Evolutionary conservation across 2,329 filamentous ascomycete species (phyloP).

Genomic region (Cryphonectria nitschkei): DNA sequence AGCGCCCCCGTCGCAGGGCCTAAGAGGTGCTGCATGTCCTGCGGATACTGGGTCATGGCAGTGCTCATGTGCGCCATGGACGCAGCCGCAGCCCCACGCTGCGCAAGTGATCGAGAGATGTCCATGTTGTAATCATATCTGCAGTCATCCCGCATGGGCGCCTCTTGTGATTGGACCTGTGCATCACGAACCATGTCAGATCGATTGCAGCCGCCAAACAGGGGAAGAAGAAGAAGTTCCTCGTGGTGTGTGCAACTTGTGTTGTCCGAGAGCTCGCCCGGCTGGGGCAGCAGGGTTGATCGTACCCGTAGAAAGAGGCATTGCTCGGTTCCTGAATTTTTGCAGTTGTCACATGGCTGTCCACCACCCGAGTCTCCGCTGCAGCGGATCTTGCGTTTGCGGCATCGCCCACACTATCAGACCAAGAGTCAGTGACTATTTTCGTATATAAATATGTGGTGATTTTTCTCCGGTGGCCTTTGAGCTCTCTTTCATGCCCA

Average conservation of each 20-base stretch:
- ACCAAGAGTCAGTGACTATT: constrained; percentile 19
- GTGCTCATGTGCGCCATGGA: constrained; percentile 36
- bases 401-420: constrained; percentile 81
- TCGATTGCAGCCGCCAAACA: background rate
- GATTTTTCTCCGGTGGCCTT: background rate
- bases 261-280: background rate
- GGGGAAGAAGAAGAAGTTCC: background rate
- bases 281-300: constrained; percentile 4
- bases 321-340: constrained; percentile 67
- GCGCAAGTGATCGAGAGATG: constrained; percentile 40
- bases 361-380: constrained; percentile 81
- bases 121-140: constrained; percentile 44
- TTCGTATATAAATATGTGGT: background rate
- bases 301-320: constrained; percentile 82
- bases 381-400: constrained; percentile 93
- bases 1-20: constrained; percentile 39
- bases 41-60: constrained; percentile 38
- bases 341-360: constrained; percentile 82
- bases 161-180: constrained; percentile 46
- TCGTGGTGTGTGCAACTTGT: background rate
- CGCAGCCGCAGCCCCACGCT: constrained; percentile 33
- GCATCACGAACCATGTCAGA: constrained; percentile 14
- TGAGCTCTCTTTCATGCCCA: background rate
- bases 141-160: constrained; percentile 39
- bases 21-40: constrained; percentile 39